Conservation (phyloP, 345 rosid species). For the Lumnitzera littorea region DNA sequence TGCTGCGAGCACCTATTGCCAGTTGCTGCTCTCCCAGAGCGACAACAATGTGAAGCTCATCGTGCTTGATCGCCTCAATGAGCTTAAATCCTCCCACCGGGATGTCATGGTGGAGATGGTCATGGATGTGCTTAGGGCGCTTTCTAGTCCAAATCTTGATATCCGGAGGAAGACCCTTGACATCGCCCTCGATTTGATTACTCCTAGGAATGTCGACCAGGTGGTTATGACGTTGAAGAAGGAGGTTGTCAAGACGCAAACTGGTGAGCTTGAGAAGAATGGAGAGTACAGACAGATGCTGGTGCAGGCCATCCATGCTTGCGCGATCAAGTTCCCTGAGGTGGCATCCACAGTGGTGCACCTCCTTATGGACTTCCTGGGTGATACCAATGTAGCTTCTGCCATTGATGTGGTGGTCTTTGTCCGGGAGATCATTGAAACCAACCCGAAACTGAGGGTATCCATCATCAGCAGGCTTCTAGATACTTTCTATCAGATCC, state of each 20-base stretch:
- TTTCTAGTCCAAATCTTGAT: slow-evolving; percentile 79
- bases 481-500: slow-evolving; percentile 86
- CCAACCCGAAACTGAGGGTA: slow-evolving; percentile 75
- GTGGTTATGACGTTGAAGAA: slow-evolving; percentile 75
- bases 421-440: slow-evolving; percentile 82
- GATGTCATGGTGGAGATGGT: slow-evolving; percentile 81
- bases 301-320: slow-evolving; percentile 84
- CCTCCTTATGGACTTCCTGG: slow-evolving; percentile 85
- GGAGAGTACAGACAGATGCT: slow-evolving; percentile 93
- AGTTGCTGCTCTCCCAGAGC: slow-evolving; percentile 79
- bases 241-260: slow-evolving; percentile 88
- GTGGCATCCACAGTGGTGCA: slow-evolving; percentile 95
- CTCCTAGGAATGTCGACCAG: slow-evolving; percentile 69
- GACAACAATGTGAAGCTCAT: slow-evolving; percentile 90
- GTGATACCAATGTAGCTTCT: slow-evolving; percentile 84
- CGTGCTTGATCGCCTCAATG: slow-evolving; percentile 73
- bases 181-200: slow-evolving; percentile 74
- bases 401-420: slow-evolving; percentile 73
- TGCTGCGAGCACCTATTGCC: slow-evolving; percentile 80
- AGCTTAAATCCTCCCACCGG: slow-evolving; percentile 60
- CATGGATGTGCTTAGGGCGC: slow-evolving; percentile 93
- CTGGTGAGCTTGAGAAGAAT: slow-evolving; percentile 84
- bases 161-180: slow-evolving; percentile 80
- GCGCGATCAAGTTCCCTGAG: slow-evolving; percentile 87
- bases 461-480: slow-evolving; percentile 79